Conservation (phyloP, 768 basidiomycete species). For the Cystofilobasidium ferigula region DNA sequence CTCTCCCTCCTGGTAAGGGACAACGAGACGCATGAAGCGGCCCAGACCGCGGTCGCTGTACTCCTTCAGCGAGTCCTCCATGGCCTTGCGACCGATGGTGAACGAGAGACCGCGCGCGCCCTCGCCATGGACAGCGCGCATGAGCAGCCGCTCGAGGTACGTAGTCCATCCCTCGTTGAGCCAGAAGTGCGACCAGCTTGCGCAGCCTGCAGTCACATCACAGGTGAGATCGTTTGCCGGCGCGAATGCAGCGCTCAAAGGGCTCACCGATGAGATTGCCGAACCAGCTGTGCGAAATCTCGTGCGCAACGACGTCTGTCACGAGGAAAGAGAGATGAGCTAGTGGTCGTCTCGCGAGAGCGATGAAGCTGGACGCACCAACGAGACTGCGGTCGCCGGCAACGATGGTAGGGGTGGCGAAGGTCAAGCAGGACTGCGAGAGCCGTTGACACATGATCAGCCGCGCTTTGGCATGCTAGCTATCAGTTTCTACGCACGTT, state of each 20-base stretch:
- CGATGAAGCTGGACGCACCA: conserved; percentile 54
- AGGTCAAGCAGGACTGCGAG: conserved; percentile 28
- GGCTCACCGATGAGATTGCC: conserved; percentile 26
- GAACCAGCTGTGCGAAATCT: conserved; percentile 2
- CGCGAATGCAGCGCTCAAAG: conserved; percentile 30
- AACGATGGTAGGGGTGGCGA: conserved; percentile 52
- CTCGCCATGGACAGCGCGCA: conserved; percentile 57
- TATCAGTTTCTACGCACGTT: conserved; percentile 17
- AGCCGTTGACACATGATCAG: neutral
- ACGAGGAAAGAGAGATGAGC: neutral
- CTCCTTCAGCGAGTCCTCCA: conserved; percentile 58
- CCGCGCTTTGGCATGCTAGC: neutral
- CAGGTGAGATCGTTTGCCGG: conserved; percentile 44
- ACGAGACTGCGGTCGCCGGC: conserved; percentile 77
- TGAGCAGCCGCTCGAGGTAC: conserved; percentile 75
- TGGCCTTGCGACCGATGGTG: conserved; percentile 59
- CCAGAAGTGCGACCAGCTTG: conserved; percentile 41
- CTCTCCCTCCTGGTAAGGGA: conserved; percentile 57
- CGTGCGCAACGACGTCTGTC: neutral
- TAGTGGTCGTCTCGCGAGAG: conserved; percentile 47
- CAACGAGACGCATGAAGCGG: conserved; percentile 63
- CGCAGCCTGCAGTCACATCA: conserved; percentile 48
- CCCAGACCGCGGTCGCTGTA: conserved; percentile 50
- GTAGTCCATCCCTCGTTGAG: conserved; percentile 51
- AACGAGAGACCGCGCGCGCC: conserved; percentile 70